Conservation (phyloP, 1,284 basidiomycete species). For the Trichosporon sp. region DNA sequence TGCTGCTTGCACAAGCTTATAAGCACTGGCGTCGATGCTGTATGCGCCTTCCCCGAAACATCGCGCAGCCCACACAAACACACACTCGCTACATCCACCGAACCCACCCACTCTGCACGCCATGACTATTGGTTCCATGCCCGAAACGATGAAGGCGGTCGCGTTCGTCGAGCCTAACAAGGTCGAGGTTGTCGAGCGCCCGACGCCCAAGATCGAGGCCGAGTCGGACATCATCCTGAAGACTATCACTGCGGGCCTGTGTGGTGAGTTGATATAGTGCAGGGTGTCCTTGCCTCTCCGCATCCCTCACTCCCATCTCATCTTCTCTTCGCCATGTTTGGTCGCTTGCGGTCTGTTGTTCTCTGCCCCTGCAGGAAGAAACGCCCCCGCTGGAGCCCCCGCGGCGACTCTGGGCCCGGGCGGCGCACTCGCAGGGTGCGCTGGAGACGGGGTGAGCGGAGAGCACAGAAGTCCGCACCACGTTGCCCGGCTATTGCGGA, state of each 20-base stretch:
- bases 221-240: slow-evolving; percentile 48
- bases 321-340: neutral
- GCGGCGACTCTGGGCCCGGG: too few relatives aligned
- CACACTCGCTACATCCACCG: neutral
- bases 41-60: too few relatives aligned
- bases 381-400: too few relatives aligned
- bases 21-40: neutral
- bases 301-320: neutral
- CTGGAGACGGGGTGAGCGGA: too few relatives aligned
- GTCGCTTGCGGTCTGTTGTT: too few relatives aligned
- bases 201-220: slow-evolving; percentile 40
- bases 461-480: neutral
- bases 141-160: slow-evolving; percentile 46
- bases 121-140: slow-evolving; percentile 22
- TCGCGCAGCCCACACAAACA: too few relatives aligned
- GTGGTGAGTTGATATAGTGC: slow-evolving; percentile 39
- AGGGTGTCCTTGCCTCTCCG: neutral
- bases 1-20: neutral
- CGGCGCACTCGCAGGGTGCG: too few relatives aligned
- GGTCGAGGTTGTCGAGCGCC: slow-evolving; percentile 42
- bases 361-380: too few relatives aligned
- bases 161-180: slow-evolving; percentile 41
- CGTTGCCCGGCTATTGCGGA: neutral
- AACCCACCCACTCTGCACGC: neutral
- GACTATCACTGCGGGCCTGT: slow-evolving; percentile 44